Evolutionary conservation across 2,329 filamentous ascomycete genomes (phyloP), one percentile per base, ranked within the genome.

Genomic region (Colletotrichum lindemuthianum): DNA sequence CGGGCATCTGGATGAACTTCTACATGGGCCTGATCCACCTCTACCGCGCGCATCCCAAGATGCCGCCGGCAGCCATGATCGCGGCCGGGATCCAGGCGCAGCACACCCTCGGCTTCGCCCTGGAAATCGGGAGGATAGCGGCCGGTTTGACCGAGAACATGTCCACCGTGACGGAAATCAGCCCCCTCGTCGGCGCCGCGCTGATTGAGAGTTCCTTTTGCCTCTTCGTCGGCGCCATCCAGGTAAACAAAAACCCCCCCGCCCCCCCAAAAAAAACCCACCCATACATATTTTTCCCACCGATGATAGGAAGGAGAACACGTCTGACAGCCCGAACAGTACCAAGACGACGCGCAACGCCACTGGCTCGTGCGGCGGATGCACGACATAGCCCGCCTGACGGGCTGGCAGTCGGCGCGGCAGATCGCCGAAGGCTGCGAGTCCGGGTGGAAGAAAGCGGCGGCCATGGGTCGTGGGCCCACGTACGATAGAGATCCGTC

Each of bases 41-140:
- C n/a, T 83, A 95, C 64, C 86, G 96, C 39, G 84, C 89, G 1
- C 94, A 97, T 70, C 96, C 96, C 0, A 87, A 86, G 32, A 97
- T 97, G 93, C 95, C 94, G 1, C 93, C 95, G 0, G 89, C 94
- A 8, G 91, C 93, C 40, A 93, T 97, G 87, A 87, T 93, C 71
- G 93, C 96, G 3, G 93, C 93, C 0, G 91, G 90, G 8, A 84
- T 96, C 68, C 88, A 91, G 9, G 92, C 93, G 1, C 81, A 81
- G 12, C 86, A 91, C 53, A 97, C 95, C 1, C 86, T 84, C 3
- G 79, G 79, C 0, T 91, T 88, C 75, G 92, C 93, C 1, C 88
- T 88, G 66, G 84, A 90, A 68, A 88, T 97, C 63, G 94, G 93
- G 8, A 88, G 90, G 24, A 95, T 98, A 60, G 86, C 89, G 2